A percentile compares a stretch with the other conserved stretches of the same genome.
Evolutionary conservation across 768 basidiomycete species (phyloP).

Genomic region (Serendipita indica): DNA sequence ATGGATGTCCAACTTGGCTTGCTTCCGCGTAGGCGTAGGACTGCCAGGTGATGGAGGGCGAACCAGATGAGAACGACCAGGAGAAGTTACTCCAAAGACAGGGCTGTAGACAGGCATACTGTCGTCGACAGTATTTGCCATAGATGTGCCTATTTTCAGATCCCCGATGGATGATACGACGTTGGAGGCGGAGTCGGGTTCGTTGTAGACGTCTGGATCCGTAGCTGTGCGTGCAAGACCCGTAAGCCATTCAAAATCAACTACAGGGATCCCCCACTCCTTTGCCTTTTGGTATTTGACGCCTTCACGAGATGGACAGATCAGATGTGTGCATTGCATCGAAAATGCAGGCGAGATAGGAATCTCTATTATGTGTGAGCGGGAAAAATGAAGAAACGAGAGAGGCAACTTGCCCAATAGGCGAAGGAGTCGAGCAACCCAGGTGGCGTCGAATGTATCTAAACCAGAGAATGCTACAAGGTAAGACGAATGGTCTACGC

Average conservation of each 20-base stretch:
- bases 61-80: not conserved
- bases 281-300: slow-evolving; percentile 63
- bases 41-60: not conserved
- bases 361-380: slow-evolving; percentile 30
- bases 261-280: slow-evolving; percentile 66
- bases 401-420: slow-evolving; percentile 39
- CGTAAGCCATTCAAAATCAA: slow-evolving; percentile 56
- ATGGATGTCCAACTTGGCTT: not conserved
- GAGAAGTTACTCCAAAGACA: not conserved
- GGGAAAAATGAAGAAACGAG: not conserved
- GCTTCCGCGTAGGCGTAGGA: not conserved
- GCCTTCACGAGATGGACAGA: slow-evolving; percentile 58
- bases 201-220: not conserved
- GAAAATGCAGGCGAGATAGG: slow-evolving; percentile 43
- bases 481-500: slow-evolving; percentile 40
- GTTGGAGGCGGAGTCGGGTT: not conserved
- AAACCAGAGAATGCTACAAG: slow-evolving; percentile 61
- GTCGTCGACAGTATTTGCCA: not conserved
- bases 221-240: slow-evolving; percentile 39
- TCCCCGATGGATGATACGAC: not conserved
- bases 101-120: slow-evolving; percentile 2
- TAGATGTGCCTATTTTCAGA: not conserved
- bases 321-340: slow-evolving; percentile 57
- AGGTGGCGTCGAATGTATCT: slow-evolving; percentile 32
- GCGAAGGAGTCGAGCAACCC: slow-evolving; percentile 47